Percentiles rank a stretch among this genome's conserved stretches.
Evolutionary conservation across 176 grass and related monocot species (phyloP).

Genomic region (Zoysia japonica): DNA sequence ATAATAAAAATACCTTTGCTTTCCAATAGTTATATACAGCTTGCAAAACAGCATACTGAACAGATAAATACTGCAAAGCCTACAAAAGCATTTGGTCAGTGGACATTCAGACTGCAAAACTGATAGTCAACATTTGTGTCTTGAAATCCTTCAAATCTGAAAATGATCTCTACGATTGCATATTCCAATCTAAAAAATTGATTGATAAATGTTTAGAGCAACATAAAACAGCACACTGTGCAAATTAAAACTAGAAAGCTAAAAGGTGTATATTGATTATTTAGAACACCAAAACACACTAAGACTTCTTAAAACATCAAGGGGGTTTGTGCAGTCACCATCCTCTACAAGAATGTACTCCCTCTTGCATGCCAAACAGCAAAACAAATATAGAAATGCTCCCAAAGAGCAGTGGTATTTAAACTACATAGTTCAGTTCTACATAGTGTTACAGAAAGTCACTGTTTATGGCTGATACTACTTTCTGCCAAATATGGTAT

Average conservation of each 20-base stretch:
- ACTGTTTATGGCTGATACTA: neutral
- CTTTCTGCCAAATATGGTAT: neutral
- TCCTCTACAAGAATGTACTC: too few species aligned
- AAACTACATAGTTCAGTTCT: too few species aligned
- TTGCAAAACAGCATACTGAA: slow-evolving; percentile 67
- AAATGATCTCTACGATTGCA: slow-evolving; percentile 3
- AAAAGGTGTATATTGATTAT: neutral
- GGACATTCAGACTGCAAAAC: slow-evolving; percentile 23
- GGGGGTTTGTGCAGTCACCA: too few species aligned
- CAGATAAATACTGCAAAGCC: slow-evolving; percentile 77
- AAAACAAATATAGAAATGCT: neutral
- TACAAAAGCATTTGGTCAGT: slow-evolving; percentile 48
- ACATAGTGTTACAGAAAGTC: neutral
- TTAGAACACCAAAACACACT: too few species aligned
- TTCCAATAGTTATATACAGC: slow-evolving; percentile 98
- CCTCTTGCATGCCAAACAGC: too few species aligned
- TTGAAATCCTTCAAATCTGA: slow-evolving; percentile 6
- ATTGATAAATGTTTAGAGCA: neutral
- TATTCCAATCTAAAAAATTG: slow-evolving; percentile 8
- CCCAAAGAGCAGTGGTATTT: neutral
- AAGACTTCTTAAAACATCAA: too few species aligned
- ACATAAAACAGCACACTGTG: too few species aligned
- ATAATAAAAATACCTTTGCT: slow-evolving; percentile 67
- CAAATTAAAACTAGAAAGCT: neutral
- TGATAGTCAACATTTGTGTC: slow-evolving; percentile 1